These are phyloP conservation scores for Thinopyrum elongatum DNA, from an alignment of 176 grass and related monocot species.

Conservation along the genomic window DNA sequence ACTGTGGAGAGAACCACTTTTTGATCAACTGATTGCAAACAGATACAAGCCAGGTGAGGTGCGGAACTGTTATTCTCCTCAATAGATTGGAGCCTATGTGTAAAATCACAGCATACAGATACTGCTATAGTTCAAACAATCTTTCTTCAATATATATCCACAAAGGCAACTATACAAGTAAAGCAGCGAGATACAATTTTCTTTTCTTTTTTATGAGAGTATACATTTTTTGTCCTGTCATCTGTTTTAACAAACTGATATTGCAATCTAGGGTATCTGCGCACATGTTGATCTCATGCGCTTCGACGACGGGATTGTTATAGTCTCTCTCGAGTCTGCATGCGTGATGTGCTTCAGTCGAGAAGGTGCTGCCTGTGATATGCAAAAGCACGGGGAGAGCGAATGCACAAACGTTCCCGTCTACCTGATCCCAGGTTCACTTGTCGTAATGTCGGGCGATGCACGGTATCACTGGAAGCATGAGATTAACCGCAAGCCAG, in stretches of 20 bases:
- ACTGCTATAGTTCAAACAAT: neutral
- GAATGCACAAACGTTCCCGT: slow-evolving; percentile 29
- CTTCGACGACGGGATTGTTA: slow-evolving; percentile 79
- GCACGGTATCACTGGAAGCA: slow-evolving; percentile 83
- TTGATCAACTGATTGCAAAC: slow-evolving; percentile 89
- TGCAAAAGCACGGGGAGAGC: neutral
- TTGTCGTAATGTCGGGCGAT: slow-evolving; percentile 76
- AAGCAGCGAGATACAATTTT: neutral
- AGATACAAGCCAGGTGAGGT: slow-evolving; percentile 96
- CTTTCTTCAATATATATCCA: neutral
- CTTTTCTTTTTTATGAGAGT: neutral
- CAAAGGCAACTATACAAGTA: neutral
- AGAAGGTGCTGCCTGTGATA: neutral
- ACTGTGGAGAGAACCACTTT: slow-evolving; percentile 73
- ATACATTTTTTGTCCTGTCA: neutral
- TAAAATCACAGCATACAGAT: neutral
- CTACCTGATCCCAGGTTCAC: slow-evolving; percentile 64
- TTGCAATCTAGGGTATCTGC: slow-evolving; percentile 61
- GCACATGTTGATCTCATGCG: slow-evolving; percentile 91
- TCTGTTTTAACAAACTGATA: neutral
- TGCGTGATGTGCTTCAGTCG: slow-evolving; percentile 71
- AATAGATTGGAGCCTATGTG: neutral
- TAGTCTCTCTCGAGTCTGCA: slow-evolving; percentile 73
- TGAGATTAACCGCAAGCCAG: slow-evolving; percentile 71
- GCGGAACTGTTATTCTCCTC: slow-evolving; percentile 35